Evolutionary conservation across 495 filamentous ascomycete species (phyloP), one percentile per base, ranked within the genome.

Genomic region (Emericellopsis terricola): DNA sequence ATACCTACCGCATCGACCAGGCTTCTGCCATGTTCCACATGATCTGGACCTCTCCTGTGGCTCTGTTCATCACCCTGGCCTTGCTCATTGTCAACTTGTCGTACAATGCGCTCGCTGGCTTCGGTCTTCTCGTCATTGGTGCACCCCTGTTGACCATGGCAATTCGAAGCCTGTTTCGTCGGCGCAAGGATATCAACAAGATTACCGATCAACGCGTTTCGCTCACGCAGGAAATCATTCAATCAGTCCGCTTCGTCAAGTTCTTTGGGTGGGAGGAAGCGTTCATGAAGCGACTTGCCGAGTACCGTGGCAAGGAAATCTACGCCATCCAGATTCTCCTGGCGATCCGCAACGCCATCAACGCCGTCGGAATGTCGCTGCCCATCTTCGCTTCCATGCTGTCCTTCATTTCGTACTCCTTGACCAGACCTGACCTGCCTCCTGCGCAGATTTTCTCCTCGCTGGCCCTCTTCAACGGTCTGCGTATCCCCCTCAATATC

Each of bases 341-440:
- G 18, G 68, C 77, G 2, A 77, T 91, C 35, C 70, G 84, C 42
- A 89, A 87, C 45, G 84, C 62, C 15, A 84, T 93, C 51, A 77
- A 81, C 43, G 80, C 82, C 24, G 64, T 87, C 24, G 64, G 65
- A 40, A 49, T 72, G 52, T 76, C 79, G 7, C 60, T 94, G 39
- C 85, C 89, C 5, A 76, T 84, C 26, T 93, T 93, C 44, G 85
- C 86, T 3, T 87, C 86, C 6, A 94, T 96, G 83, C 55, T 94
- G 19, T 68, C 85, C 2, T 97, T 97, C 56, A 85, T 97, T 51
- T 91, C 84, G 4, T 94, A 81, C 49, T 78, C 81, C 1, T 62
- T 92, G 18, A 74, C 84, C 2, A 59, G 74, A 23, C 76, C 87
- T 43, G 48, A 46, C 9, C 65, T 93, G 8, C 55, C 71, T 11